Percentiles rank a stretch among this genome's conserved stretches.
phyloP scores from a whole-genome alignment of 768 basidiomycete genomes.

The Tricholoma sp. region DNA sequence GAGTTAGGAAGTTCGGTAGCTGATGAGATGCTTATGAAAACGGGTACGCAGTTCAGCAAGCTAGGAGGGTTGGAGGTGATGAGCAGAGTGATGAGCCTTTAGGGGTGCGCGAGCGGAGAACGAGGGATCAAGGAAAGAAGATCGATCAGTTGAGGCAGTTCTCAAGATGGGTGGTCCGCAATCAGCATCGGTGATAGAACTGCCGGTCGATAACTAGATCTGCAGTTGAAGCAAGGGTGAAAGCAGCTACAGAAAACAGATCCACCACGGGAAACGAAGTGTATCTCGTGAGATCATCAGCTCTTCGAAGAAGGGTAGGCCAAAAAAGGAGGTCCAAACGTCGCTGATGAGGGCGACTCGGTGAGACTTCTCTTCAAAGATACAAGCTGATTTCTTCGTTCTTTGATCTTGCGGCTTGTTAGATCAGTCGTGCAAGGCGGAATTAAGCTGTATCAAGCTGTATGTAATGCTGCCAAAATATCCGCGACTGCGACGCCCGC shows the following conservation, averaged over 20 bases:
- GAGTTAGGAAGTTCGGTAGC: too few species aligned
- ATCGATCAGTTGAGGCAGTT: too few species aligned
- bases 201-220: neutral
- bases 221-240: neutral
- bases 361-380: neutral
- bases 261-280: neutral
- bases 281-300: neutral
- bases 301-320: neutral
- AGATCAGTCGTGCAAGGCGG: too few species aligned
- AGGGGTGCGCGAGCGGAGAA: too few species aligned
- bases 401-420: neutral
- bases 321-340: neutral
- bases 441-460: too few species aligned
- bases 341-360: neutral
- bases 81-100: too few species aligned
- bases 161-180: too few species aligned
- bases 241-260: neutral
- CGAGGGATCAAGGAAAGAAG: too few species aligned
- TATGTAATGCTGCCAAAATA: neutral
- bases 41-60: too few species aligned
- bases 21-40: too few species aligned
- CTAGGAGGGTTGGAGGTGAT: too few species aligned
- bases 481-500: neutral
- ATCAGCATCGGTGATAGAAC: neutral
- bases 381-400: neutral